Percentiles rank a stretch among this genome's conserved stretches.
Evolutionary conservation across 768 basidiomycete genomes (phyloP).

Genomic region (Candolleomyces aberdarensis): DNA sequence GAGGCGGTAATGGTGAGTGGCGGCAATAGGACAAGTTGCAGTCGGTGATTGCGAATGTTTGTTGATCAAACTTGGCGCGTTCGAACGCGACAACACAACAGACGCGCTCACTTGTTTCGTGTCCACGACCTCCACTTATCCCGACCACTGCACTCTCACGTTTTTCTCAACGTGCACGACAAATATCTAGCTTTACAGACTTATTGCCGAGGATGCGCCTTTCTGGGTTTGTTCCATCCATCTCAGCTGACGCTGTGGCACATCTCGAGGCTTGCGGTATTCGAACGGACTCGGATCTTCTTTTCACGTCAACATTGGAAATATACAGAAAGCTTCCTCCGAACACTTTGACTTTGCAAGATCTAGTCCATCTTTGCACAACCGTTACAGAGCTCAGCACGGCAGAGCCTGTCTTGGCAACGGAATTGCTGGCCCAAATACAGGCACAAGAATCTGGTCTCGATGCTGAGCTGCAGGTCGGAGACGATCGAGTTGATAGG

Average conservation of each 20-base stretch:
- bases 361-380: slow-evolving; percentile 40
- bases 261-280: slow-evolving; percentile 48
- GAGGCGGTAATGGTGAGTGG: too few species aligned
- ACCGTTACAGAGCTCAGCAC: slow-evolving; percentile 41
- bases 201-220: neutral
- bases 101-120: too few species aligned
- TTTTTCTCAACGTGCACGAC: too few species aligned
- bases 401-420: slow-evolving; percentile 34
- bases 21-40: too few species aligned
- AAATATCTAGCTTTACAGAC: neutral
- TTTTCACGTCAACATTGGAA: slow-evolving; percentile 44
- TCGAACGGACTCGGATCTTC: slow-evolving; percentile 53
- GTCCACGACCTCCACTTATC: too few species aligned
- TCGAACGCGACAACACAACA: too few species aligned
- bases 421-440: slow-evolving; percentile 22
- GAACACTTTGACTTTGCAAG: slow-evolving; percentile 44
- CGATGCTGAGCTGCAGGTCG: slow-evolving; percentile 26
- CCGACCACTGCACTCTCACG: too few species aligned
- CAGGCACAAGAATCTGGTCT: slow-evolving; percentile 17
- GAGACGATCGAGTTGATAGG: slow-evolving; percentile 48
- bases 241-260: slow-evolving; percentile 34
- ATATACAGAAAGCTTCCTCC: slow-evolving; percentile 50
- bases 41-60: too few species aligned
- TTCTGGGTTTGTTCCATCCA: neutral
- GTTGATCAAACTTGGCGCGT: too few species aligned